These are phyloP conservation scores for Allomyces arbusculus DNA, from an alignment of 192 early-diverging fungal genomes.

Conservation along the genomic window DNA sequence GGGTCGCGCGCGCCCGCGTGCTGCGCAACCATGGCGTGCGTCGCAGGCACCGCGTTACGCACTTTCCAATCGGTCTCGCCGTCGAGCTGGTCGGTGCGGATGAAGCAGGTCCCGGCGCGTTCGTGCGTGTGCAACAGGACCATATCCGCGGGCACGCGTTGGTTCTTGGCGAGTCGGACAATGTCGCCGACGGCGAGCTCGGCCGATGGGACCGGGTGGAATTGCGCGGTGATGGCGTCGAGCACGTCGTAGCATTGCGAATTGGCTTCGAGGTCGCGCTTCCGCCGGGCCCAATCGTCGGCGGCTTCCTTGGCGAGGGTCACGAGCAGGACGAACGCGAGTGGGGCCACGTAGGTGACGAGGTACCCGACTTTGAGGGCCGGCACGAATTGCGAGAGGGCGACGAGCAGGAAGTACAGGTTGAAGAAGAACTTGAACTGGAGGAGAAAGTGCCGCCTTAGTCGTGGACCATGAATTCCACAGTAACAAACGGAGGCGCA, in stretches of 20 bases:
- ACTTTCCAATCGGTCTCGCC: conserved; percentile 98
- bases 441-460: neutral
- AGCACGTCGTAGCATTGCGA: conserved; percentile 56
- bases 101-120: conserved; percentile 67
- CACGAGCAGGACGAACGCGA: conserved; percentile 72
- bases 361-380: conserved; percentile 70
- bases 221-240: conserved; percentile 23
- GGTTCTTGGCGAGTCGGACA: conserved; percentile 64
- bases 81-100: conserved; percentile 89
- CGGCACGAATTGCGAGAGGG: conserved; percentile 78
- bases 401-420: conserved; percentile 80
- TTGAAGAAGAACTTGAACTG: conserved; percentile 94
- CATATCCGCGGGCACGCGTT: conserved; percentile 80
- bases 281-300: conserved; percentile 66
- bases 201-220: conserved; percentile 45
- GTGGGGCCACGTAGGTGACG: conserved; percentile 79
- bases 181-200: conserved; percentile 78
- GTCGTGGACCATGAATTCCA: neutral
- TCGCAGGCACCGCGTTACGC: conserved; percentile 49
- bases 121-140: conserved; percentile 71
- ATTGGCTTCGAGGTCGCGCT: conserved; percentile 75
- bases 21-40: conserved; percentile 33
- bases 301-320: conserved; percentile 82
- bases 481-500: conserved; percentile 11
- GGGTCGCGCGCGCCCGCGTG: conserved; percentile 93